These are phyloP conservation scores for Naganishia onofrii DNA, from an alignment of 768 basidiomycete species.

Conservation along the genomic window DNA sequence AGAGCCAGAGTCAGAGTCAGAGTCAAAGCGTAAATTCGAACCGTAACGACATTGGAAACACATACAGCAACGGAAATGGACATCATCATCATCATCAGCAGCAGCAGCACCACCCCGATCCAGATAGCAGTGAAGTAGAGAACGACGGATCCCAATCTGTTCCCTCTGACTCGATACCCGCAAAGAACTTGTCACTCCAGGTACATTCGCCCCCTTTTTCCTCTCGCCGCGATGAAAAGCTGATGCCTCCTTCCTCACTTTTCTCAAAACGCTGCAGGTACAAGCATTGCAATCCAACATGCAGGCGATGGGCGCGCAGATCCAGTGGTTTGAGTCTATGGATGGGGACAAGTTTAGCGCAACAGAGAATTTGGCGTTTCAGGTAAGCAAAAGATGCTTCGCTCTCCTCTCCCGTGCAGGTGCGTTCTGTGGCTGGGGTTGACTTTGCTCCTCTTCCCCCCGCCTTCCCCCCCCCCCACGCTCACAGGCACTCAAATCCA, in stretches of 20 bases:
- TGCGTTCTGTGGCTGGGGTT: too few species aligned
- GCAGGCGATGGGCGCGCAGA: not conserved
- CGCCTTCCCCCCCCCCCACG: too few species aligned
- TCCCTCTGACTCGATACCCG: not conserved
- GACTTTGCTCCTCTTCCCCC: too few species aligned
- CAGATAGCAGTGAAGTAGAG: not conserved
- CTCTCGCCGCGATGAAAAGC: too few species aligned
- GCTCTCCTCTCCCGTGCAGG: too few species aligned
- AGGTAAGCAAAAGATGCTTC: not conserved
- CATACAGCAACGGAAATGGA: not conserved
- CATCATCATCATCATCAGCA: not conserved
- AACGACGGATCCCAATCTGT: not conserved
- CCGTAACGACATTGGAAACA: too few species aligned
- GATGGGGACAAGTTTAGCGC: not conserved
- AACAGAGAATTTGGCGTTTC: not conserved
- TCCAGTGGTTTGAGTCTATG: not conserved
- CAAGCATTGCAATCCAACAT: not conserved
- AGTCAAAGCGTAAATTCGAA: too few species aligned
- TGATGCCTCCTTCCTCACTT: too few species aligned
- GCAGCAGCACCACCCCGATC: not conserved
- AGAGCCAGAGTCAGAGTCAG: too few species aligned
- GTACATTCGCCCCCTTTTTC: not conserved
- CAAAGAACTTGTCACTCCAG: not conserved
- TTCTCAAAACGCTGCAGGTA: not conserved
- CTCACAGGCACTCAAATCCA: not conserved